Evolutionary conservation across 1,139 yeast species (phyloP).

Genomic region (Candida sp.): DNA sequence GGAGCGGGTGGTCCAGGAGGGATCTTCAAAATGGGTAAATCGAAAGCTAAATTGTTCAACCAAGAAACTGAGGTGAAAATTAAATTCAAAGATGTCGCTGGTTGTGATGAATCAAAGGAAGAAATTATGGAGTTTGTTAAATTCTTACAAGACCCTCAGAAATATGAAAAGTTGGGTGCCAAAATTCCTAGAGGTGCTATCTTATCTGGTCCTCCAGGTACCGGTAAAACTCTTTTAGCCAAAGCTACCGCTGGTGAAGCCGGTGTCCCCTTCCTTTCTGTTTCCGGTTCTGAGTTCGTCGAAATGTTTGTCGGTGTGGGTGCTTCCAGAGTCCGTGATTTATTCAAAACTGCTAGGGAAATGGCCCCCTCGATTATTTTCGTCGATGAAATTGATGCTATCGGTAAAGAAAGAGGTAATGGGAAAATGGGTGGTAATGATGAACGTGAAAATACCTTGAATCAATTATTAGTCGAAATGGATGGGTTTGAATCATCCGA

Average conservation of each 20-base stretch:
- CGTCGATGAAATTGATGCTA: conserved; percentile 84
- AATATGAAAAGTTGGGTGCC: conserved; percentile 76
- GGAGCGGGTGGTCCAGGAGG: conserved; percentile 55
- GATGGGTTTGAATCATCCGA: conserved; percentile 76
- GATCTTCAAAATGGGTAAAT: conserved; percentile 60
- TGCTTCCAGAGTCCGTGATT: conserved; percentile 78
- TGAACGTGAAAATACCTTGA: conserved; percentile 77
- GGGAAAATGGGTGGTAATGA: conserved; percentile 69
- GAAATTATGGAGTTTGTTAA: conserved; percentile 85
- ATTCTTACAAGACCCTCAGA: conserved; percentile 68
- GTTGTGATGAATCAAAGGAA: conserved; percentile 79
- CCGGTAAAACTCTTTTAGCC: conserved; percentile 79
- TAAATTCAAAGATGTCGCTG: conserved; percentile 78
- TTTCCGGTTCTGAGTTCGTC: conserved; percentile 79
- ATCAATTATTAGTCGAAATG: conserved; percentile 81
- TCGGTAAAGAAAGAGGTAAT: conserved; percentile 75
- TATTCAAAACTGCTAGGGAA: conserved; percentile 74
- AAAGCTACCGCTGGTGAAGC: conserved; percentile 89
- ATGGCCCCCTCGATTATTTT: conserved; percentile 80
- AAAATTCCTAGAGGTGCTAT: conserved; percentile 85
- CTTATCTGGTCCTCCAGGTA: conserved; percentile 83
- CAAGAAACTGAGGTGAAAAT: conserved; percentile 70
- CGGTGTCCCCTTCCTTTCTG: conserved; percentile 76
- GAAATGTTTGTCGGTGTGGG: conserved; percentile 87
- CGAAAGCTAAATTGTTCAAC: conserved; percentile 68